Evolutionary conservation across 2,329 filamentous ascomycete genomes (phyloP), one percentile per base, ranked within the genome.

Genomic region (Ophiostoma pallidulum): DNA sequence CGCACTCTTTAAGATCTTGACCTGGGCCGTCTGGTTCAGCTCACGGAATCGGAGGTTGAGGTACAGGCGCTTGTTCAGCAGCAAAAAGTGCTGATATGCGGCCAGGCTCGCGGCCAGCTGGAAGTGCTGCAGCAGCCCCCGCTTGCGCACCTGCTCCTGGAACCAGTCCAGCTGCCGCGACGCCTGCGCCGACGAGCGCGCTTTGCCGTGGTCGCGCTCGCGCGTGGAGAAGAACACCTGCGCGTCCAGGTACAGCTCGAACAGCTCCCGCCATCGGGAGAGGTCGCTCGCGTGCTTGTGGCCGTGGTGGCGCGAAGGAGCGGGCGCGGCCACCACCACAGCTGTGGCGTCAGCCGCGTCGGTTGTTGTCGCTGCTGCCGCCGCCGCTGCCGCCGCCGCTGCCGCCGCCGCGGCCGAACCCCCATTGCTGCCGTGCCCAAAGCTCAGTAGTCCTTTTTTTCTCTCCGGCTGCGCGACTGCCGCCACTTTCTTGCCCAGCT

Each of bases 1-100:
- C 75, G 53, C 62, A 84, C 82, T 94, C 63, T 94, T 94, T 45
- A 94, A 66, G 44, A 94, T 94, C 63, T 94, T 94, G 29, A 70
- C 70, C 57, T 92, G 78, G 1, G 88, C 88, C 26, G 75, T 75
- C 54, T 78, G 77, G 58, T 94, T 94, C 54, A 94, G 80, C 60
- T 92, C 87, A 58, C 90, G 86, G 56, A 94, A 94, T 50, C 82
- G 81, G 54, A 94, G 72, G 44, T 84, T 84, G 52, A 82, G 82
- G n/a, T 94, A 71, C n/a, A 94, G 73, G 45, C 78, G 74, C 20
- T 77, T 69, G 60, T 94, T 94, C 56, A 94, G 72, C 41, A 73
- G 68, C 51, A 91, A 65, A 58, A 94, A 94, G 20, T 73, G 74
- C 45, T 75, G 67, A 42, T 89, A 76, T 1, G 86, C 82, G 8